Base-by-base conservation (phyloP, 106 monocot genomes). In the Phalaenopsis equestris region DNA sequence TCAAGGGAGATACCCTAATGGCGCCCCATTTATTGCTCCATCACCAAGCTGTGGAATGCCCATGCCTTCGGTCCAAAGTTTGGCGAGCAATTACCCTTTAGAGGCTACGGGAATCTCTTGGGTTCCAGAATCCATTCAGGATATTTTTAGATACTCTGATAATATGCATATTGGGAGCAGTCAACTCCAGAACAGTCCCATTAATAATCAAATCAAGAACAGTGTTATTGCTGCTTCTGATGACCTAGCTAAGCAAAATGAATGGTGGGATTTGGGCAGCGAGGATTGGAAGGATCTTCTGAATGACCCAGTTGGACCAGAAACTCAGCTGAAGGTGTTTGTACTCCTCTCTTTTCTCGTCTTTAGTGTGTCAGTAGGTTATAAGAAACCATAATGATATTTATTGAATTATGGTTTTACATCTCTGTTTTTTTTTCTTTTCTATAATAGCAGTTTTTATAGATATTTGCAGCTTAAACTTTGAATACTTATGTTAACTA, bases 281-380 rank as follows among this genome's bases (percentile, higher is more conserved):
- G 88, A 79, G 21, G 88, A 88, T 73, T 86, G 83, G 86, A 86
- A 81, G 67, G 82, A 87, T 19, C 77, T 89, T 78, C 41, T 84
- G 37, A 79, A 80, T 65, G 83, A 87, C 21, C 16, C 86, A 75
- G 48, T 16, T 85, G 55, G 68, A 70, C 56, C 42, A 68, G 89
- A 86, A 52, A 61, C 76, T 79, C 86, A 86, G 67, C 79, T 64
- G 16, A 73, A 89, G 89, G 89, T 89, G 83, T n/a, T 61, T 6
- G 21, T n/a, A 1, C n/a, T 21, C 2, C 21, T 14, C 61, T 5
- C 61, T n/a, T 61, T 61, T 61, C 21, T n/a, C 14, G 52, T 52
- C 4, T 21, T 61, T 57, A 8, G 21, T 61, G 5, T 61, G 2
- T 61, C 15, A 21, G 6, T 61, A n/a, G 61, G 61, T 4, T 19